Evolutionary conservation across 2,329 filamentous ascomycete genomes (phyloP).

Genomic region (Arthrinium puccinioides): DNA sequence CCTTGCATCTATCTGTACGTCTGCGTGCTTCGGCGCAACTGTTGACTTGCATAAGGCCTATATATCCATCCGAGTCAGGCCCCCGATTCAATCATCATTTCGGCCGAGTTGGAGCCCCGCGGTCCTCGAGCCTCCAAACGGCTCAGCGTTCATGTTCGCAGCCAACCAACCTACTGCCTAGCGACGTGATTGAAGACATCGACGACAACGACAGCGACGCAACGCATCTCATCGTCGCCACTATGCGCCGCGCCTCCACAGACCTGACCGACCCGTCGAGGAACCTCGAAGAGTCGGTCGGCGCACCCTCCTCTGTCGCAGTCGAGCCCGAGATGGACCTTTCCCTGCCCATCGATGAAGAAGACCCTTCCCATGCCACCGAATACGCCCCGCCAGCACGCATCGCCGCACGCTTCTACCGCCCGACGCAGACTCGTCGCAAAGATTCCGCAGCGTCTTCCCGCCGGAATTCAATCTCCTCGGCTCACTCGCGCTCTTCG

Average conservation of each 20-base stretch:
- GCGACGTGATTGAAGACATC: no score
- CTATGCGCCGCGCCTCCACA: slow-evolving; percentile 34
- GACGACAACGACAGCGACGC: no score
- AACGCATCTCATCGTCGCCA: slow-evolving; percentile 9
- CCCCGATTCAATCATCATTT: no score
- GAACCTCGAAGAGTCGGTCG: slow-evolving; percentile 28
- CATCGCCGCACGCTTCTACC: slow-evolving; percentile 73
- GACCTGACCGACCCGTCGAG: slow-evolving; percentile 34
- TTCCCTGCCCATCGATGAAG: slow-evolving; percentile 23
- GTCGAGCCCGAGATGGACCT: slow-evolving; percentile 23
- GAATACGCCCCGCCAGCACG: slow-evolving; percentile 63
- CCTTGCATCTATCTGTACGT: no score
- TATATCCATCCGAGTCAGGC: no score
- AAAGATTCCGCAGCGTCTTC: slow-evolving; percentile 73
- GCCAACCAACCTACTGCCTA: no score
- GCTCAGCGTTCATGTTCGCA: no score
- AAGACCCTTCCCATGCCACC: slow-evolving; percentile 21
- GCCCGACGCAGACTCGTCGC: slow-evolving; percentile 56
- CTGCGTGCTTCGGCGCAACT: no score
- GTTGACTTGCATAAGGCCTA: no score
- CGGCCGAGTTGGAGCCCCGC: no score
- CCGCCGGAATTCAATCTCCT: slow-evolving; percentile 73
- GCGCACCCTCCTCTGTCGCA: slow-evolving; percentile 18
- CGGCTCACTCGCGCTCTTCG: slow-evolving; percentile 64
- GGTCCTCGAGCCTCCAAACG: no score